Percentiles rank a stretch among this genome's conserved stretches.
Conservation (phyloP, 805 yeast genomes). For the Cyberlindnera subsufficiens region DNA sequence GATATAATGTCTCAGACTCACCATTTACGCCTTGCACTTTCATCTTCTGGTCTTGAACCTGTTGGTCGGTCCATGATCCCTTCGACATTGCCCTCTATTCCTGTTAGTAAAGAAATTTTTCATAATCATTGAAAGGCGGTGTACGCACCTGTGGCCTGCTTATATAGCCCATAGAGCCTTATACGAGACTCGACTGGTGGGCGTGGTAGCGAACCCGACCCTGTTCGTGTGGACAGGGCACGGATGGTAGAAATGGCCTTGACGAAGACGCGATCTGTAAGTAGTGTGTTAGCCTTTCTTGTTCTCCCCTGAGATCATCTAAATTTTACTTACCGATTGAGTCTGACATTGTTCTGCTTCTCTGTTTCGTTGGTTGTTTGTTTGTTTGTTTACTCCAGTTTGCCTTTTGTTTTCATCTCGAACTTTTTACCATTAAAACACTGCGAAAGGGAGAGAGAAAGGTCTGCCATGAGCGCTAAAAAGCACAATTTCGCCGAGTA, state of each 20-base stretch:
- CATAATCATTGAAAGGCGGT: neutral
- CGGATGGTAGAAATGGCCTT: constrained; percentile 78
- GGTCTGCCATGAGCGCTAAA: neutral
- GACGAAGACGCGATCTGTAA: constrained; percentile 65
- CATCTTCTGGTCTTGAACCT: constrained; percentile 56
- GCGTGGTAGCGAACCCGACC: constrained; percentile 59
- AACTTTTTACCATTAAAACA: neutral
- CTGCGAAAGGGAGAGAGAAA: no score
- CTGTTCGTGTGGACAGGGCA: constrained; percentile 59
- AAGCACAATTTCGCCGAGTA: constrained; percentile 4
- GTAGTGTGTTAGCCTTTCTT: neutral
- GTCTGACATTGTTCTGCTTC: constrained; percentile 34
- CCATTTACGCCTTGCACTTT: constrained; percentile 60
- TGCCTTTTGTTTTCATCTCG: no score
- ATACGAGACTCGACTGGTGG: constrained; percentile 72
- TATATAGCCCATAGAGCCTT: constrained; percentile 72
- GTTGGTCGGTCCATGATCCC: constrained; percentile 62
- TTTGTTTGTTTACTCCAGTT: no score
- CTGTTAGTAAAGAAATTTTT: neutral
- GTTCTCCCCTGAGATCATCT: neutral
- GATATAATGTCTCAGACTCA: neutral
- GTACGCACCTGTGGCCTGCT: constrained; percentile 58
- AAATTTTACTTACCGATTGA: constrained; percentile 34
- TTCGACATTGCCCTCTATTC: constrained; percentile 60
- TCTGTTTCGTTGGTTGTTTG: no score